Evolutionary conservation across 2,329 filamentous ascomycete genomes (phyloP), one percentile per base, ranked within the genome.

Genomic region (Lasiodiplodia hormozganensis): DNA sequence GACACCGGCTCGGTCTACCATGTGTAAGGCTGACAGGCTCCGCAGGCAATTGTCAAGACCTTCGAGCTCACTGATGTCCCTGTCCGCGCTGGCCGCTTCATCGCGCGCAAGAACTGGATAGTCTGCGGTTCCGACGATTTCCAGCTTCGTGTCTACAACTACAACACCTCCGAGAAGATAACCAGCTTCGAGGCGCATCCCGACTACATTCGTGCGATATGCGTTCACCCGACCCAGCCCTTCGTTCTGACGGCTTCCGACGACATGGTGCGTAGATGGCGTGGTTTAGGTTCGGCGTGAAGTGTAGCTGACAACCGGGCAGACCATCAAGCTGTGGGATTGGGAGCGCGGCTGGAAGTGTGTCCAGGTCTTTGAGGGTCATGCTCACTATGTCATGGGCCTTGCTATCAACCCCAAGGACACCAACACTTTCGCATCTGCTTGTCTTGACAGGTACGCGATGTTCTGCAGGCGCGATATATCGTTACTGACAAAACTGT

Each of bases 271-370:
- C 36, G 65, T 58, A 23, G 12, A 97, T 11, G 25, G 25, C 18
- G 4, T 51, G 25, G 23, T 21, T 28, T 6, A 52, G 7, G 47
- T 11, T 23, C 8, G 28, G 51, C 18, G 6, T 25, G 14, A 7
- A 14, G 28, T 40, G 52, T 52, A 65, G 71, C 74, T 78, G 70
- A 79, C 70, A 36, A 58, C 74, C 76, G 79, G 76, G 79, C 65
- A 80, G 78, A 80, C 78, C 68, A 97, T 97, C 79, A 97, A 96
- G 86, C 86, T 97, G 62, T 99, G 96, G 94, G 94, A 99, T 80
- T 99, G 96, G 96, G 96, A 99, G 75, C 96, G 96, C 81, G 89
- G 89, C 74, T 99, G 96, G 96, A 97, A 97, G 81, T 98, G 95
- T 78, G 93, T 98, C 38, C 94, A 97, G 80, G 89, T 97, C 54